Percentiles rank a stretch among this genome's conserved stretches.
These are phyloP conservation scores for Pyrus communis DNA, from an alignment of 306 rosid species.

Conservation along the genomic window DNA sequence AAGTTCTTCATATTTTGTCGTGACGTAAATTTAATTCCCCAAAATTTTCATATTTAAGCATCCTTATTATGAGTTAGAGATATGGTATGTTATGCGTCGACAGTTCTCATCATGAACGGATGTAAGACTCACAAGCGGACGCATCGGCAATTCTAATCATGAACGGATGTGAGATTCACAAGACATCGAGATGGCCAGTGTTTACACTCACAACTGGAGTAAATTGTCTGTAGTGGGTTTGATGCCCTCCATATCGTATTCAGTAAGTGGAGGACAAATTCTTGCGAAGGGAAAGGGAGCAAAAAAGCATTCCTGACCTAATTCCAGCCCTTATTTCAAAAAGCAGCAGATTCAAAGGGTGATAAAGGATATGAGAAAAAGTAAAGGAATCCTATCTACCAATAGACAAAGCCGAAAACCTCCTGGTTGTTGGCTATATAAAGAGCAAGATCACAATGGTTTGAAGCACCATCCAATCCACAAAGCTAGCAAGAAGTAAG, in stretches of 20 bases:
- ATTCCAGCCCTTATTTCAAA: neutral
- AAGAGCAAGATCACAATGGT: neutral
- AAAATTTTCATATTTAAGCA: neutral
- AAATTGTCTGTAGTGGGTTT: neutral
- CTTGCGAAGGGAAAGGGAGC: neutral
- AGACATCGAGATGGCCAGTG: neutral
- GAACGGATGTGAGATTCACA: neutral
- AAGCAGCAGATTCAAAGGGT: neutral
- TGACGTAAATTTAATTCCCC: no score
- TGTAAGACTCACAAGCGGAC: no score
- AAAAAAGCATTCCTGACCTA: neutral
- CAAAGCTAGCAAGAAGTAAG: neutral
- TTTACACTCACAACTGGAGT: neutral
- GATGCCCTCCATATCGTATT: neutral
- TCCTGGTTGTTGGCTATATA: neutral
- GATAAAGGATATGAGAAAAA: no score
- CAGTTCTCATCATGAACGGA: no score
- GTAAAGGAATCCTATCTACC: neutral
- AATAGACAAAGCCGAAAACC: neutral
- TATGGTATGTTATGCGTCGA: neutral
- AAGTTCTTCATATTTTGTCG: no score
- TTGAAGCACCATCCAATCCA: neutral
- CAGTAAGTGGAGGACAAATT: neutral
- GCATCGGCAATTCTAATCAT: no score
- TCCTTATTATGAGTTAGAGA: neutral